phyloP scores from a whole-genome alignment of 352 stramenopile species.

The Sclerospora graminicola region DNA sequence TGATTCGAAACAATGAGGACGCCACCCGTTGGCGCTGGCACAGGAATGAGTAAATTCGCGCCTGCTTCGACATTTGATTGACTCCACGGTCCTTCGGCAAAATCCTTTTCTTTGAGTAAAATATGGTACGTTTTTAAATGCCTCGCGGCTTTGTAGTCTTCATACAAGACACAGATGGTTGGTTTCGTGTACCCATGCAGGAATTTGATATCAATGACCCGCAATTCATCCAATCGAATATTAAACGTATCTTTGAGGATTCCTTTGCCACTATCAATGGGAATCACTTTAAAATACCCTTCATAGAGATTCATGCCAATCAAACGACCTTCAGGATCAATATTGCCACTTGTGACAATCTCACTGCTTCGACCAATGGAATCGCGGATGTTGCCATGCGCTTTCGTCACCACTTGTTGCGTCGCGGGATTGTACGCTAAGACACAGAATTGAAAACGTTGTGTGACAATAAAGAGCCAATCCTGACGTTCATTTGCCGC shows the following conservation, averaged over 20 bases:
- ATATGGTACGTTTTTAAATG: slow-evolving; percentile 91
- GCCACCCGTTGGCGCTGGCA: slow-evolving; percentile 71
- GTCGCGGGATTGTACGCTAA: slow-evolving; percentile 64
- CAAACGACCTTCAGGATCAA: slow-evolving; percentile 73
- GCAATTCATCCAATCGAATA: slow-evolving; percentile 87
- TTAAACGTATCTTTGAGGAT: slow-evolving; percentile 86
- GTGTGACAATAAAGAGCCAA: slow-evolving; percentile 84
- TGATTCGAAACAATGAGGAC: slow-evolving; percentile 89
- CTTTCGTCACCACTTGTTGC: slow-evolving; percentile 74
- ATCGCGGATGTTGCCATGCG: slow-evolving; percentile 79
- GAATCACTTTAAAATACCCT: slow-evolving; percentile 86
- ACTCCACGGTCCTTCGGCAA: slow-evolving; percentile 81
- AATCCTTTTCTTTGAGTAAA: slow-evolving; percentile 84
- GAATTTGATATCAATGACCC: slow-evolving; percentile 92
- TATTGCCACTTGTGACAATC: slow-evolving; percentile 83
- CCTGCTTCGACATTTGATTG: slow-evolving; percentile 85
- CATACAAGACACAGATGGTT: slow-evolving; percentile 88
- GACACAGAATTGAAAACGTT: slow-evolving; percentile 87
- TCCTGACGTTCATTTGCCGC: slow-evolving; percentile 63
- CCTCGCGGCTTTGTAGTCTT: slow-evolving; percentile 83
- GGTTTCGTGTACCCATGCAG: slow-evolving; percentile 82
- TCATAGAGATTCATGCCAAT: slow-evolving; percentile 90
- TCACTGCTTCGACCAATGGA: slow-evolving; percentile 82
- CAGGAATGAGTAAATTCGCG: slow-evolving; percentile 82
- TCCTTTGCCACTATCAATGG: slow-evolving; percentile 73